phyloP scores from a whole-genome alignment of 768 basidiomycete genomes.

The Hypsizygus marmoreus region DNA sequence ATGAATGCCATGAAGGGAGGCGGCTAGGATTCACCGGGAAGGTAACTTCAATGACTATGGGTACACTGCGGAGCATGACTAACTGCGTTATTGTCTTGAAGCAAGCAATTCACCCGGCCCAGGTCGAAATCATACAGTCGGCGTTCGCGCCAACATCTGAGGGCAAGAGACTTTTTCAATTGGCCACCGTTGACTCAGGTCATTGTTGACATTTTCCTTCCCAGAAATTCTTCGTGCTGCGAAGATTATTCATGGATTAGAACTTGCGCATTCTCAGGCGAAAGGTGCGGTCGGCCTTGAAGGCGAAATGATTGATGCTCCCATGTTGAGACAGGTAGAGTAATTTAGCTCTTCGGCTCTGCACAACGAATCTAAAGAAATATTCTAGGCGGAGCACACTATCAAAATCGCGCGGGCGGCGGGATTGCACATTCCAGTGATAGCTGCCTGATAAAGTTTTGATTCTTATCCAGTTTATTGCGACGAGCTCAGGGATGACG shows the following conservation, averaged over 20 bases:
- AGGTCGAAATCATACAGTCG: constrained; percentile 75
- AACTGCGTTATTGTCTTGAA: constrained; percentile 29
- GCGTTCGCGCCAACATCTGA: constrained; percentile 75
- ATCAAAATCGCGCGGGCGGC: constrained; percentile 57
- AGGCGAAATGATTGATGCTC: constrained; percentile 88
- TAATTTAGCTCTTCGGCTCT: not conserved
- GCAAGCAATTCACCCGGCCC: constrained; percentile 95
- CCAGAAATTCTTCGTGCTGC: constrained; percentile 77
- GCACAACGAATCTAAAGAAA: not conserved
- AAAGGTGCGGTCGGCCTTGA: constrained; percentile 78
- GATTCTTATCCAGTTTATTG: too few relatives aligned
- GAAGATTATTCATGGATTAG: constrained; percentile 70
- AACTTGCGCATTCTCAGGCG: constrained; percentile 49
- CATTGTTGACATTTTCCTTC: constrained; percentile 31
- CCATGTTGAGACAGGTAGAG: constrained; percentile 81
- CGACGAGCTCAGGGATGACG: too few relatives aligned
- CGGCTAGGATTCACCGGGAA: constrained; percentile 91
- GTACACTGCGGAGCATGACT: not conserved
- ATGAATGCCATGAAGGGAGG: constrained; percentile 80
- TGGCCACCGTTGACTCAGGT: not conserved
- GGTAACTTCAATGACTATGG: constrained; percentile 36
- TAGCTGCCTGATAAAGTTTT: not conserved
- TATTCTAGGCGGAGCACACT: constrained; percentile 43
- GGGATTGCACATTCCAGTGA: constrained; percentile 50
- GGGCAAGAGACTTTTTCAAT: constrained; percentile 43